Evolutionary conservation across 116 monocot genomes (phyloP), one percentile per base, ranked within the genome.

Genomic region (Posidonia oceanica): DNA sequence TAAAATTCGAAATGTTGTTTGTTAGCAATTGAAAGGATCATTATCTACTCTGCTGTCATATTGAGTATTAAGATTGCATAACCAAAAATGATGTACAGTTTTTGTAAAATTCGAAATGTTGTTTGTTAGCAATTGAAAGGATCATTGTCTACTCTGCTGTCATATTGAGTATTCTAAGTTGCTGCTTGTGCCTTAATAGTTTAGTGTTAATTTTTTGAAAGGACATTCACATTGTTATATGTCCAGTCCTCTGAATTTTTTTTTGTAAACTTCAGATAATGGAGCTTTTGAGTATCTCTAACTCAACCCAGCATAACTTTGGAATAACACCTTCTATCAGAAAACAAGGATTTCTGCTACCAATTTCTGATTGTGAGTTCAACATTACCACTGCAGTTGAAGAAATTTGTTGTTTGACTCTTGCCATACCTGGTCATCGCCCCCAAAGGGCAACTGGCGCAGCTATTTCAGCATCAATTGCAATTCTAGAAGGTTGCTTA

Each of bases 281-380:
- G 55, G 78, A 87, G 52, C 77, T 88, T 64, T 54, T 98, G 68
- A 81, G 90, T 62, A 72, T 88, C 51, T 78, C 72, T 54, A 80
- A 75, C 39, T 37, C n/a, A 20, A 70, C 65, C 4, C 63, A 72
- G 51, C 65, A 41, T 39, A 80, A 79, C 64, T 62, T 73, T 41
- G 83, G 80, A 71, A 74, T 61, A 14, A 64, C 75, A 18, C 64
- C 59, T 23, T 68, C 69, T 14, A 36, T 69, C 4, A 78, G 75
- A 68, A 83, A 71, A 37, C 91, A 81, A 73, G 83, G 84, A 37
- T 92, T 87, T 84, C 79, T 98, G 17, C 57, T 86, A 58, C 87
- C 87, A 39, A 71, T 98, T 48, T 82, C 90, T 61, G 90, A 90
- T 67, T 89, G 87, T 69, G 98, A 98, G 59, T 98, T 98, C 86